Base-by-base conservation (phyloP, 768 basidiomycete species). In the Gelatoporia subvermispora region DNA sequence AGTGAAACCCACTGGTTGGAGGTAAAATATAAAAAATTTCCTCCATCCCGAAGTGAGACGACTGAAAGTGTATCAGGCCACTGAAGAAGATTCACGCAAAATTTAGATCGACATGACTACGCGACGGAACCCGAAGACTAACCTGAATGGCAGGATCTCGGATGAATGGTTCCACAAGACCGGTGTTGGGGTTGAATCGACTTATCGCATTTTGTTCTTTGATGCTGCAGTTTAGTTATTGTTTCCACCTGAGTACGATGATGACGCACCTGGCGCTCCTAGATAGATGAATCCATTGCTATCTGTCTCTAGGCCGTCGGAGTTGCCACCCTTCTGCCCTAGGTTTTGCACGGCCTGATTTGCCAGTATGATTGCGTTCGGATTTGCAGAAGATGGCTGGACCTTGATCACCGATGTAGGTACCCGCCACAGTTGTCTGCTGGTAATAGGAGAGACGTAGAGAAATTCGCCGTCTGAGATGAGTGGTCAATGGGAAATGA, bases 61-160 rank as follows among this genome's bases (percentile, higher is more conserved):
- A 54, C 53, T 2, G 56, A 51, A 15, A 57, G 47, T 16, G 56
- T 57, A 22, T 57, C 56, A 13, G 53, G 47, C 48, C 50, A 57
- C 53, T 57, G 7, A 2, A 11, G 9, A 35, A 15, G 37, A 11
- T 15, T 17, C 2, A 3, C 24, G 25, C 35, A 3, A 18, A 36
- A 40, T n/a, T 17, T 15, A 16, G 34, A 15, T 21, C 28, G 13
- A n/a, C n/a, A n/a, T n/a, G n/a, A n/a, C n/a, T 13, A 31, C 28
- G 28, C 28, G 13, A 31, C 13, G 41, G 17, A 44, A 17, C 4
- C 15, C 16, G 8, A 34, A 5, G 2, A 10, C 50, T 36, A 10
- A 52, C 56, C 53, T 57, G 56, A 8, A 57, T 57, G n/a, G 40
- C 45, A 3, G 56, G 52, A 35, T 48, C 44, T 24, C 56, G 53